Evolutionary conservation across 305 asterid species (phyloP).

Genomic region (Fraxinus nigra): DNA sequence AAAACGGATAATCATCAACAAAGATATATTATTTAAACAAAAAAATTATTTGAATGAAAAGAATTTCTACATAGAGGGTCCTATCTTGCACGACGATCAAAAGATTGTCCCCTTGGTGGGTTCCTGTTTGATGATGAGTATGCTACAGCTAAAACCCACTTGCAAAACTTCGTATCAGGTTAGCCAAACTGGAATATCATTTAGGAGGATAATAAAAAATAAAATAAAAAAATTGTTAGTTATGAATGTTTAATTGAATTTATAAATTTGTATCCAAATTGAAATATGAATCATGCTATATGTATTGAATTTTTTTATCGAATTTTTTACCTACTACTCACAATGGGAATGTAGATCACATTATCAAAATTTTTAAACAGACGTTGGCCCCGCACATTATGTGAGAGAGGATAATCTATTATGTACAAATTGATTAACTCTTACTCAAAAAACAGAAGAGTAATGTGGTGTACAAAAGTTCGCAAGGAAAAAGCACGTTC

Average conservation of each 20-base stretch:
- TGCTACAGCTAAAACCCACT: conserved; percentile 36
- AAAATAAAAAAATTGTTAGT: too few relatives aligned
- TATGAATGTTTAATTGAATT: too few relatives aligned
- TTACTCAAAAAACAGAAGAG: too few relatives aligned
- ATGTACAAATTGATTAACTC: too few relatives aligned
- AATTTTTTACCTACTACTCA: too few relatives aligned
- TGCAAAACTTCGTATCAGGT: conserved; percentile 14
- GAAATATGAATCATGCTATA: too few relatives aligned
- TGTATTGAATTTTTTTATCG: too few relatives aligned
- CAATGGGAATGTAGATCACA: too few relatives aligned
- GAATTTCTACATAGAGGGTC: conserved; percentile 21
- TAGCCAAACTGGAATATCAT: neutral
- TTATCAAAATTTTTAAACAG: neutral
- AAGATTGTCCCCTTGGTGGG: conserved; percentile 17
- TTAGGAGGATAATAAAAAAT: neutral
- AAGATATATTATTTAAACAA: neutral
- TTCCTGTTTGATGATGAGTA: conserved; percentile 22
- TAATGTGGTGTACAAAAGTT: neutral
- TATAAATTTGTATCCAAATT: too few relatives aligned
- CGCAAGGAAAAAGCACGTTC: neutral
- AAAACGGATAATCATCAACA: neutral
- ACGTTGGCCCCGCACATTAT: too few relatives aligned
- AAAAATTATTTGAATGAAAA: neutral
- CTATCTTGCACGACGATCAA: conserved; percentile 5
- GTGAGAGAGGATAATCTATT: too few relatives aligned